These are phyloP conservation scores for Blastosporella zonata DNA, from an alignment of 1,284 basidiomycete genomes.

Conservation along the genomic window DNA sequence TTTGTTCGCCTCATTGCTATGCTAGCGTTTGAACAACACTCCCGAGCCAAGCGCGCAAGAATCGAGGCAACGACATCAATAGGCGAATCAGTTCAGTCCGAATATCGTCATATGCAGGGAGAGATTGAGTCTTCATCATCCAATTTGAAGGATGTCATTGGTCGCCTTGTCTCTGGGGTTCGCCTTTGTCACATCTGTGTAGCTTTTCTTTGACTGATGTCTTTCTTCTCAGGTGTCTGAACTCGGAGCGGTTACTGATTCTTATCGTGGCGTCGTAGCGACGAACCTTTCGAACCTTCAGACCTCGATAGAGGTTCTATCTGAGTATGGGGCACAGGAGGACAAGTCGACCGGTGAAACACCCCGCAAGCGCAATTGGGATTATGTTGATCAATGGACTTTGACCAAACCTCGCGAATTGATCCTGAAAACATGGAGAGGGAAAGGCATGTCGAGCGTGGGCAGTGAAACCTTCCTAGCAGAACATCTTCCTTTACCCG, in stretches of 20 bases:
- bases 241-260: constrained; percentile 37
- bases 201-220: constrained; percentile 2
- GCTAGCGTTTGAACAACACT: constrained; percentile 58
- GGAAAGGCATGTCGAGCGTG: constrained; percentile 28
- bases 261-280: constrained; percentile 38
- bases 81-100: constrained; percentile 46
- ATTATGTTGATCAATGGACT: constrained; percentile 67
- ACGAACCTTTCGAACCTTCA: constrained; percentile 47
- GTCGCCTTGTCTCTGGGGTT: constrained; percentile 49
- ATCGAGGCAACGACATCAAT: constrained; percentile 55
- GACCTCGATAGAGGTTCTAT: constrained; percentile 47
- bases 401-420: constrained; percentile 59
- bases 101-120: constrained; percentile 47
- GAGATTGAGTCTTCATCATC: constrained; percentile 49
- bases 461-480: constrained; percentile 35
- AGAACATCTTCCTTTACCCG: constrained; percentile 30
- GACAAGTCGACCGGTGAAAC: constrained; percentile 67
- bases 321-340: constrained; percentile 56
- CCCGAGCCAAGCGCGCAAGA: constrained; percentile 63
- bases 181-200: constrained; percentile 19
- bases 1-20: constrained; percentile 4
- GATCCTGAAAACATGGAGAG: constrained; percentile 51
- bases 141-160: constrained; percentile 45
- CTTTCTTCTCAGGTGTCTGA: constrained; percentile 33
- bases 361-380: constrained; percentile 68